Base-by-base conservation (phyloP, 108 stramenopile species). In the Cyclostephanos tholiformis region DNA sequence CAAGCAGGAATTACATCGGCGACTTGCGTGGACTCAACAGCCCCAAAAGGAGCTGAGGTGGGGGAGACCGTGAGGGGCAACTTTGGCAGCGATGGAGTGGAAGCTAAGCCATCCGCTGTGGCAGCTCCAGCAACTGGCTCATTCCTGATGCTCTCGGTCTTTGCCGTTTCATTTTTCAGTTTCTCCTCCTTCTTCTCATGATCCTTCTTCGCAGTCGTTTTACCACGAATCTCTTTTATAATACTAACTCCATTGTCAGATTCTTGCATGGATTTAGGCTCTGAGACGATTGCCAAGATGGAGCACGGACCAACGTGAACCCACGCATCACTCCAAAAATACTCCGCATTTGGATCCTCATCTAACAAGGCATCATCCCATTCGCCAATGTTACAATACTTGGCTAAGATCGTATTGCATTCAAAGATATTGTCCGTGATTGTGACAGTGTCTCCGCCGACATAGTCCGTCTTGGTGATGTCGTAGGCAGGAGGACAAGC, bases 401-500 rank as follows among this genome's bases (percentile, higher is more conserved):
- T n/a, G 0, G 22, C 43, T 6, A 10, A 32, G 11, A 32, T 41
- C n/a, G 65, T n/a, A 46, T 52, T 10, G 22, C 65, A 66, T 52
- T 66, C 65, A 13, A 66, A 66, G 48, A 44, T 52, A 49, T 50
- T 23, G 16, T 32, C 65, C 3, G 48, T 44, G 49, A 66, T 23
- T 27, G 35, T 11, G 16, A 44, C 23, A 4, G 27, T 8, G 16
- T 66, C 50, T 52, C 65, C 65, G 50, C 50, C 65, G 4, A 66
- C 25, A 30, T 66, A 66, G 48, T 23, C 20, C 10, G 43, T 48
- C 46, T 51, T 66, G 65, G 30, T 9, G 20, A 20, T 17, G 23
- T 66, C 65, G 13, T 66, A 66, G n/a, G 65, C 50, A 35, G 65
- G 30, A 25, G 65, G 65, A 41, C 65, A 66, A 23, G 29, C 61